Evolutionary conservation across 805 yeast genomes (phyloP), one percentile per base, ranked within the genome.

Genomic region (Cyberlindnera xishuangbannaensis): DNA sequence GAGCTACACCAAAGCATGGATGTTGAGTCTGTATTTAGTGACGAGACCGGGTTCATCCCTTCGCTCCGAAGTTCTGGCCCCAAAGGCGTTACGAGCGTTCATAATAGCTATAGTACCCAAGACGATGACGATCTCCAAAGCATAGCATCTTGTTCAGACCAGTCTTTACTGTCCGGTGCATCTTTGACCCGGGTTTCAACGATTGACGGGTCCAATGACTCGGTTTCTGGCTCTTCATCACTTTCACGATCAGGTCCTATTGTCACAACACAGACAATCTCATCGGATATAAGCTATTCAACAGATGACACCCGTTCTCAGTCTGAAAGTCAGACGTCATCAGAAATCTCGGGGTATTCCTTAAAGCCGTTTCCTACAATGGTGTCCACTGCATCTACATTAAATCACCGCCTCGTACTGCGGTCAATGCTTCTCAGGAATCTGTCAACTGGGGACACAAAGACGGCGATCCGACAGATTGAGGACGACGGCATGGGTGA

Each of bases 401-500:
- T 30, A 17, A 29, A 44, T 18, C 43, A 43, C 17, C 31, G 39
- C 7, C 31, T 51, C 7, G 36, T 44, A 7, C 23, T 51, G 27
- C 34, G 50, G 15, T 41, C 45, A 4, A 48, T 51, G 18, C 25
- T 51, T 2, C 36, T 47, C 22, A 41, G 44, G 21, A 45, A 48
- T 18, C 25, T 43, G 10, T 40, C 43, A 13, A 37, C 45, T 7
- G 45, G 44, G 11, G 43, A 40, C 15, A 31, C 41, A 4, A 43
- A 33, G 22, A 47, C 54, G 1, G 56, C 55, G 6, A 48, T 51
- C 6, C 32, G 54, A 12, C 56, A 51, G 24, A 30, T 43, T 15
- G 51, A 39, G 47, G 39, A 35, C 10, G 27, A 35, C 12, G 34
- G 37, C 3, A 35, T 58, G 24, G 52, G 53, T 12, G 67, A 63